Evolutionary conservation across 2,329 filamentous ascomycete genomes (phyloP), one percentile per base, ranked within the genome.

Genomic region (Cladobotryum mycophilum): DNA sequence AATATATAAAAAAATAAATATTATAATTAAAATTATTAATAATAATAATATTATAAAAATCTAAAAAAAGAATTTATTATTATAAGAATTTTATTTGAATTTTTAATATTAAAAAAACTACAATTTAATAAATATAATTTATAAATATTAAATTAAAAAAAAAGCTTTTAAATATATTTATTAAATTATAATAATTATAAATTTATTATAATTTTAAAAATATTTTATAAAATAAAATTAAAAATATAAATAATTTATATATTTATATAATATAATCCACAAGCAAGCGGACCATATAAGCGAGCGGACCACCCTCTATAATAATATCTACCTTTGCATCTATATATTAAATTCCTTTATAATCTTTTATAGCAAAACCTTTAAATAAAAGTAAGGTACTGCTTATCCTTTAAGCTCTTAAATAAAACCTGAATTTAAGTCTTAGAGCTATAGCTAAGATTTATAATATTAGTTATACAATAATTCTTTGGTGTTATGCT

Each of bases 181-280:
- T 51, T 25, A 13, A 40, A 47, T 35, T n/a, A 43, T 15, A 44
- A 47, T 18, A 47, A 6, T 17, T 45, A 47, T 34, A 50, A 41
- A 25, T 50, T 45, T 25, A 53, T 42, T 25, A 47, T 43, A 30
- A 42, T 43, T 2, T 33, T 33, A 45, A 33, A 33, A 12, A 20
- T 14, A 18, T 41, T 48, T 38, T 41, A 48, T 48, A 41, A 41
- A 48, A 41, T 48, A 41, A 45, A 47, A 41, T 30, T 46, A 47
- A 37, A 42, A 49, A 30, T 41, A 52, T 47, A 51, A 47, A 18
- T 5, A 48, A 33, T 41, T 48, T 47, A 37, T 38, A 47, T 37
- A 41, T 20, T 52, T 36, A 41, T 47, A n/a, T n/a, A n/a, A n/a
- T n/a, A n/a, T n/a, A n/a, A n/a, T n/a, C n/a, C n/a, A n/a, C n/a